Evolutionary conservation across 129 eudicot genomes (phyloP), one percentile per base, ranked within the genome.

Genomic region (Flaveria ramosissima): DNA sequence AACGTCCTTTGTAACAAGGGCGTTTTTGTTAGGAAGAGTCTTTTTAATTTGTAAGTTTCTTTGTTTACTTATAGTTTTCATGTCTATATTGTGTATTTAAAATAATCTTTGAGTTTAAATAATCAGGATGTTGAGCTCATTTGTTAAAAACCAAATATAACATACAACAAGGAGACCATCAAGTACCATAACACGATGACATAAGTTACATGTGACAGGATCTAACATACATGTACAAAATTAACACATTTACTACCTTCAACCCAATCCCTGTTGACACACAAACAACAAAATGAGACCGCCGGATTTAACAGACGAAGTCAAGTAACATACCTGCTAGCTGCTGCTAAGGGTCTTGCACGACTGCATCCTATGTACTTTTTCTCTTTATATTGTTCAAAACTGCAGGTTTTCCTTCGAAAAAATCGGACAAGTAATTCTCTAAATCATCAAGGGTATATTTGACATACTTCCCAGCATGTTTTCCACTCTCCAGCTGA

Each of bases 381-480:
- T 91, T 91, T 76, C 93, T 88, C 86, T 92, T 91, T 86, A 89
- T 14, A 78, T 83, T 89, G 79, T 91, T 92, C 75, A 94, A 80
- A 60, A 89, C 79, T 32, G 79, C 86, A 50, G 97, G 92, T 32
- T 83, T 86, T 21, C 98, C 97, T 85, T 91, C 98, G 57, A 94
- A 94, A 15, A 94, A 83, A 85, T 91, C 92, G 66, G 75, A 80
- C 79, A 94, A 73, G 70, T 91, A 89, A 75, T 80, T 78, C 86
- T 94, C 98, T 52, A 94, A 84, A 76, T 94, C 98, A 70, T 94
- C 96, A 11, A 89, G 82, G 57, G 82, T 84, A 66, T 89, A 91
- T 71, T 94, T 94, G 8, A 94, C 90, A 74, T 94, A 94, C 68
- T 84, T 91, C 74, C 98, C 96, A 21, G 93, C 89, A 81, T 94